A percentile compares a stretch with the other conserved stretches of the same genome.
Conservation (phyloP, 2,329 filamentous ascomycete species). For the Graphiopsis chlorocephala region DNA sequence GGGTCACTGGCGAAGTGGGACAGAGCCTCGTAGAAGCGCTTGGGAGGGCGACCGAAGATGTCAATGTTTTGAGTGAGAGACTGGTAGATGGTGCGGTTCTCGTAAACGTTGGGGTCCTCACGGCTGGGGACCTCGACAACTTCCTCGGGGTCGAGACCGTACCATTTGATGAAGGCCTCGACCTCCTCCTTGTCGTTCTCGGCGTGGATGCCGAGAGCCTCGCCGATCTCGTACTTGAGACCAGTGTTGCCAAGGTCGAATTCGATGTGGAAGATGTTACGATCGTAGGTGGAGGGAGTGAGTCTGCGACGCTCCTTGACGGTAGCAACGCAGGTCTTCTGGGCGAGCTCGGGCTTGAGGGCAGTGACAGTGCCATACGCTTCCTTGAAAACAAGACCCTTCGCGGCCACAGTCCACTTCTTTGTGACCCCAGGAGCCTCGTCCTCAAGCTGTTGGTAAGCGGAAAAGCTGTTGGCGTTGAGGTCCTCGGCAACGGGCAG, state of each 20-base stretch:
- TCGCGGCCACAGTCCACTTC: slow-evolving; percentile 80
- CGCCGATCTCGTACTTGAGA: slow-evolving; percentile 93
- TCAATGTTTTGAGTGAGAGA: slow-evolving; percentile 88
- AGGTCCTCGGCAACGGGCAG: slow-evolving; percentile 61
- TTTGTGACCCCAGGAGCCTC: slow-evolving; percentile 66
- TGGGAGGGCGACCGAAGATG: slow-evolving; percentile 93
- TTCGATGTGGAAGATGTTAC: slow-evolving; percentile 99
- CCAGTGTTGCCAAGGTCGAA: slow-evolving; percentile 91
- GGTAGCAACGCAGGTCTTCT: slow-evolving; percentile 81
- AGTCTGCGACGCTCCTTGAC: slow-evolving; percentile 95
- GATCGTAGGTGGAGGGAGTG: slow-evolving; percentile 84
- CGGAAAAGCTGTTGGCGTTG: slow-evolving; percentile 75
- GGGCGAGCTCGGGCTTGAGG: slow-evolving; percentile 80
- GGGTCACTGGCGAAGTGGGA: slow-evolving; percentile 82
- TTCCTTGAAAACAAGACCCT: slow-evolving; percentile 90
- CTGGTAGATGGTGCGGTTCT: slow-evolving; percentile 91
- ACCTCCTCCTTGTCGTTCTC: slow-evolving; percentile 84
- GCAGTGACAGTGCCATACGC: slow-evolving; percentile 72
- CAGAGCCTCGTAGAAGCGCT: slow-evolving; percentile 94
- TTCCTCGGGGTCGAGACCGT: slow-evolving; percentile 77
- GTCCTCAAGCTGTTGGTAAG: slow-evolving; percentile 71
- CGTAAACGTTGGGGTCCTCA: slow-evolving; percentile 69
- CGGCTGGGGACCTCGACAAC: slow-evolving; percentile 89
- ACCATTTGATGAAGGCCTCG: slow-evolving; percentile 81
- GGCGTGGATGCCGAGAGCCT: slow-evolving; percentile 92